phyloP scores from a whole-genome alignment of 2,329 filamentous ascomycete genomes.

The Purpureocillium lavendulum region DNA sequence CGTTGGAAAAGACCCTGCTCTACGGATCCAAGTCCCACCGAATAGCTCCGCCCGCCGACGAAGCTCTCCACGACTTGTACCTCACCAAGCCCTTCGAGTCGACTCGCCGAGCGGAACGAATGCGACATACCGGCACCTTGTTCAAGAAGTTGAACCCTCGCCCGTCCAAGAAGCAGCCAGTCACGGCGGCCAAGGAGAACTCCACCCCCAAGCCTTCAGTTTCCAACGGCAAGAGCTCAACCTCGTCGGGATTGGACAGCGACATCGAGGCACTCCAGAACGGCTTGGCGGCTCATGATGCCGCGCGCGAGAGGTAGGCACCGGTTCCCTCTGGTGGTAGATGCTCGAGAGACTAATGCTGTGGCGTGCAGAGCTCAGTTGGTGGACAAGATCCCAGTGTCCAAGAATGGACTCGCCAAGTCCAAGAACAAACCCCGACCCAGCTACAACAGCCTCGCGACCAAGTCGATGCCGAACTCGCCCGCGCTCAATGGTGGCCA shows the following conservation, averaged over 20 bases:
- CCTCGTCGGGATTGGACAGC: slow-evolving; percentile 34
- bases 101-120: slow-evolving; percentile 34
- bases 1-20: slow-evolving; percentile 47
- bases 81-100: slow-evolving; percentile 42
- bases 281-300: slow-evolving; percentile 25
- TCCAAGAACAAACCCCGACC: slow-evolving; percentile 35
- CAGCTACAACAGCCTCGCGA: slow-evolving; percentile 24
- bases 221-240: slow-evolving; percentile 22
- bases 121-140: slow-evolving; percentile 44
- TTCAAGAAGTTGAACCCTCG: slow-evolving; percentile 29
- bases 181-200: slow-evolving; percentile 23
- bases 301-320: slow-evolving; percentile 26
- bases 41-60: slow-evolving; percentile 34
- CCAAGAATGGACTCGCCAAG: slow-evolving; percentile 24
- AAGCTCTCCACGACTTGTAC: slow-evolving; percentile 48
- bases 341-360: too few relatives aligned
- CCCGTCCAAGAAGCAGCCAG: slow-evolving; percentile 12
- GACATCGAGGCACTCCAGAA: slow-evolving; percentile 42
- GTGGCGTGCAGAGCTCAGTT: slow-evolving; percentile 20
- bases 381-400: slow-evolving; percentile 22
- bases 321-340: slow-evolving; percentile 5
- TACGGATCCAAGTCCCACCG: slow-evolving; percentile 43
- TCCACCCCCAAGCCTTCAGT: slow-evolving; percentile 15
- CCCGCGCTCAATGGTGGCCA: slow-evolving; percentile 45
- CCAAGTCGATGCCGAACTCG: slow-evolving; percentile 39